Percentiles rank a stretch among this genome's conserved stretches.
These are phyloP conservation scores for Patellifolia procumbens DNA, from an alignment of 179 eudicot genomes.

Conservation along the genomic window DNA sequence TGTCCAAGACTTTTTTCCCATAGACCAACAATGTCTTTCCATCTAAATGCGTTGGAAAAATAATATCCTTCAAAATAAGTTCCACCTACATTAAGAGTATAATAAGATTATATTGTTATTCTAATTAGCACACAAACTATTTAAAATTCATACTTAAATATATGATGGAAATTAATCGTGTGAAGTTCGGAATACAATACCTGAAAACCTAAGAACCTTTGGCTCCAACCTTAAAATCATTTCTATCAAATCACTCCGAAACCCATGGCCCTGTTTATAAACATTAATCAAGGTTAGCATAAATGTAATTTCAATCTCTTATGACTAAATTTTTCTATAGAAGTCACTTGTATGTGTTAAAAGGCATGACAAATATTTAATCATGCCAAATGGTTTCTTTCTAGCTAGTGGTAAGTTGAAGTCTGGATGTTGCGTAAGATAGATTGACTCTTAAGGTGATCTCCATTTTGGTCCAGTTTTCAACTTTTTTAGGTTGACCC, in stretches of 20 bases:
- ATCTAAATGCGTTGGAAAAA: conserved; percentile 48
- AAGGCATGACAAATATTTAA: conserved; percentile 82
- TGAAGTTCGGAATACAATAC: conserved; percentile 27
- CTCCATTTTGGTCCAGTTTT: no score
- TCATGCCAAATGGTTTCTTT: conserved; percentile 80
- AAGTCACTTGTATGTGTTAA: conserved; percentile 66
- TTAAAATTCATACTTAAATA: neutral
- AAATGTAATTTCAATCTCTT: neutral
- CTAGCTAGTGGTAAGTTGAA: conserved; percentile 60
- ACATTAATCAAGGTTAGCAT: neutral
- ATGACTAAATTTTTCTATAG: neutral
- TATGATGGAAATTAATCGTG: neutral
- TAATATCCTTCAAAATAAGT: conserved; percentile 52
- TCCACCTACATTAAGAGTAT: conserved; percentile 31
- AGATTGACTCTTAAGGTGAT: conserved; percentile 50
- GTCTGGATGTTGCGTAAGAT: conserved; percentile 50
- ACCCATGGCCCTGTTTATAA: conserved; percentile 69
- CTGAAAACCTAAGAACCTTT: conserved; percentile 96
- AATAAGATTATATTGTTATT: no score
- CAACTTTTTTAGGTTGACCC: no score
- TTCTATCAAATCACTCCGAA: conserved; percentile 58
- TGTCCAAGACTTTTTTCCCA: conserved; percentile 72
- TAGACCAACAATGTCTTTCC: conserved; percentile 59
- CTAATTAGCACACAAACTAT: no score
- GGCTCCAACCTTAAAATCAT: conserved; percentile 61